phyloP scores from a whole-genome alignment of 2,329 filamentous ascomycete species.

The Ceratocystiopsis minuta region DNA sequence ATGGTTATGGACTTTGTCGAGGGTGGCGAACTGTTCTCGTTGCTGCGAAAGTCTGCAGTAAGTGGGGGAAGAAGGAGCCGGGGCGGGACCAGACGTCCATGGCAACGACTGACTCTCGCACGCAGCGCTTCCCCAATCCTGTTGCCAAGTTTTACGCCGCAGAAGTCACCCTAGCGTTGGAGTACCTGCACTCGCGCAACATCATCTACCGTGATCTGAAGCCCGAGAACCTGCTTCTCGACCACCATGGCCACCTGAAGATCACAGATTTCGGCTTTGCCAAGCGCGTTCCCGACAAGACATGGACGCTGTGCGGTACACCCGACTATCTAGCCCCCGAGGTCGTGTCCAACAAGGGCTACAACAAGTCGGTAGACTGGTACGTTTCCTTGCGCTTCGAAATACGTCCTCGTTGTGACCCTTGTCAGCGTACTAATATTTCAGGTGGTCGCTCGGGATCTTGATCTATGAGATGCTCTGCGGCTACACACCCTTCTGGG shows the following conservation, averaged over 20 bases:
- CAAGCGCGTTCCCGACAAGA: slow-evolving; percentile 96
- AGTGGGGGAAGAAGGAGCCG: slow-evolving; percentile 18
- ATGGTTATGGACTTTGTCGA: slow-evolving; percentile 99
- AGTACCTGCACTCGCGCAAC: slow-evolving; percentile 85
- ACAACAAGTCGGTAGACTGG: slow-evolving; percentile 99
- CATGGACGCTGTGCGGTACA: slow-evolving; percentile 94
- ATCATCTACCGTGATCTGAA: slow-evolving; percentile 98
- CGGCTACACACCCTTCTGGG: slow-evolving; percentile 98
- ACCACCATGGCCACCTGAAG: slow-evolving; percentile 85
- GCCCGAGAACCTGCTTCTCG: slow-evolving; percentile 80
- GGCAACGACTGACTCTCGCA: neutral
- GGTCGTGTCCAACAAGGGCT: slow-evolving; percentile 97
- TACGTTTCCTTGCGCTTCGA: slow-evolving; percentile 19
- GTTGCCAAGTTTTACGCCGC: slow-evolving; percentile 98
- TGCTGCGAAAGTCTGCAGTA: slow-evolving; percentile 84
- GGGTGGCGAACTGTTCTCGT: slow-evolving; percentile 88
- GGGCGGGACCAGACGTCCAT: no score
- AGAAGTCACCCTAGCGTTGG: slow-evolving; percentile 85
- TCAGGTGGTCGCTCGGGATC: slow-evolving; percentile 94
- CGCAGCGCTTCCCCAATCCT: slow-evolving; percentile 95
- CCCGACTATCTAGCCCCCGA: slow-evolving; percentile 95
- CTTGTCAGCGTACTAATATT: neutral
- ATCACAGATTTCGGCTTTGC: slow-evolving; percentile 98
- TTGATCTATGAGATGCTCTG: slow-evolving; percentile 99
- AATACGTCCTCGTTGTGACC: neutral